Evolutionary conservation across 1,139 yeast genomes (phyloP).

Genomic region (Geotrichum citri-aurantii): DNA sequence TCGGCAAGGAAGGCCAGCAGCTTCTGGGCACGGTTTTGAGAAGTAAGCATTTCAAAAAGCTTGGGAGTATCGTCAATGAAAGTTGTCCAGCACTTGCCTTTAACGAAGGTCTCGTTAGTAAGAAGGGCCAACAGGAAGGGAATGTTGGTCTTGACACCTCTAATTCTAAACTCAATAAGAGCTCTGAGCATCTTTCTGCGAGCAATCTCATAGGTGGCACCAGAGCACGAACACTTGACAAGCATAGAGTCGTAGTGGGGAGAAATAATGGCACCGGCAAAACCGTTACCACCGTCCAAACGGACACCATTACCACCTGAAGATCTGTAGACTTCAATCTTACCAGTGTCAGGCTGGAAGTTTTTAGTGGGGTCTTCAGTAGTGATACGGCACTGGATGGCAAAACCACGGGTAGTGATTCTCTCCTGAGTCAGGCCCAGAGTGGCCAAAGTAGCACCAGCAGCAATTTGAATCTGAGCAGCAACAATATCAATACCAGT

Average conservation of each 20-base stretch:
- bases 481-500: constrained; percentile 98
- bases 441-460: constrained; percentile 91
- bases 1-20: constrained; percentile 85
- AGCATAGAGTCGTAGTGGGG: constrained; percentile 98
- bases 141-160: constrained; percentile 98
- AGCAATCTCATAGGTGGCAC: constrained; percentile 93
- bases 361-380: constrained; percentile 96
- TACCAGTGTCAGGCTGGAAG: constrained; percentile 98
- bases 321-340: constrained; percentile 94
- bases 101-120: constrained; percentile 84
- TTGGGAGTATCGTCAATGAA: constrained; percentile 97
- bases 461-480: constrained; percentile 98
- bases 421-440: constrained; percentile 90
- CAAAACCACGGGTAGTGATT: constrained; percentile 94
- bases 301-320: constrained; percentile 99
- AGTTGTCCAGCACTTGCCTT: constrained; percentile 95
- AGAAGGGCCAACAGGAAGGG: constrained; percentile 91
- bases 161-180: constrained; percentile 90
- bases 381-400: constrained; percentile 98
- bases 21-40: constrained; percentile 96
- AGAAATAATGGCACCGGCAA: constrained; percentile 95
- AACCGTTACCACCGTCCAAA: constrained; percentile 98
- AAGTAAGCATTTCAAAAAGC: constrained; percentile 87
- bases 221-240: constrained; percentile 95
- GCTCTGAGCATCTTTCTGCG: constrained; percentile 97